These are phyloP conservation scores for Heimioporus sp. DNA, from an alignment of 768 basidiomycete species.

Conservation along the genomic window DNA sequence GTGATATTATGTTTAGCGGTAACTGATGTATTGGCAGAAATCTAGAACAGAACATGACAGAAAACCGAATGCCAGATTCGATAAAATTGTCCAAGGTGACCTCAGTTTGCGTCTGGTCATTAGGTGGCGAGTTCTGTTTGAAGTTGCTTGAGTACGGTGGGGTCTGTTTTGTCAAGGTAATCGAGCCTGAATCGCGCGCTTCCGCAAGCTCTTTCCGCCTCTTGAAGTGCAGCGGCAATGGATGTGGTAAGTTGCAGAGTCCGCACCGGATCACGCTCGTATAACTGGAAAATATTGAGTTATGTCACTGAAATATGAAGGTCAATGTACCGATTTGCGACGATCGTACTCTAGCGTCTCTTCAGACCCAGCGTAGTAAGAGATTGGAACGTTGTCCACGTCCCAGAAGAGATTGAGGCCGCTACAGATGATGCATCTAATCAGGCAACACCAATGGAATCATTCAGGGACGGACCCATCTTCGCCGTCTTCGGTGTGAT, in stretches of 20 bases:
- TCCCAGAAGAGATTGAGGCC: constrained; percentile 69
- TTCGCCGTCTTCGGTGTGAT: constrained; percentile 34
- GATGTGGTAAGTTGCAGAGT: constrained; percentile 59
- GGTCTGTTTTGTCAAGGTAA: constrained; percentile 68
- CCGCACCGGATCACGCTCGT: constrained; percentile 70
- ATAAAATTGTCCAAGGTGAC: background rate
- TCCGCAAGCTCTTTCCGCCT: constrained; percentile 60
- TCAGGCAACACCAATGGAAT: background rate
- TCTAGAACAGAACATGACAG: constrained; percentile 3
- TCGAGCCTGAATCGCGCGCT: constrained; percentile 59
- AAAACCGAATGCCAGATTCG: background rate
- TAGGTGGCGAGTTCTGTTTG: constrained; percentile 43
- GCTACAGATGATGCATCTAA: constrained; percentile 8
- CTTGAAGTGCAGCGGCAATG: constrained; percentile 55
- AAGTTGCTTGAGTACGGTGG: constrained; percentile 71
- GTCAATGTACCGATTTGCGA: constrained; percentile 57
- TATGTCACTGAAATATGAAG: constrained; percentile 1
- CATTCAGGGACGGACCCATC: constrained; percentile 27
- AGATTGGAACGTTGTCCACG: constrained; percentile 51
- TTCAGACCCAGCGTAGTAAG: constrained; percentile 62
- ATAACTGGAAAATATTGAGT: constrained; percentile 47
- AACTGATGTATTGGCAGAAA: background rate
- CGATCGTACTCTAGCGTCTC: constrained; percentile 77
- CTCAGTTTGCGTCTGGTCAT: background rate
- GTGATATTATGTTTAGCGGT: background rate